Evolutionary conservation across 257 asterid genomes (phyloP), one percentile per base, ranked within the genome.

Genomic region (Primulina huaijiensis): DNA sequence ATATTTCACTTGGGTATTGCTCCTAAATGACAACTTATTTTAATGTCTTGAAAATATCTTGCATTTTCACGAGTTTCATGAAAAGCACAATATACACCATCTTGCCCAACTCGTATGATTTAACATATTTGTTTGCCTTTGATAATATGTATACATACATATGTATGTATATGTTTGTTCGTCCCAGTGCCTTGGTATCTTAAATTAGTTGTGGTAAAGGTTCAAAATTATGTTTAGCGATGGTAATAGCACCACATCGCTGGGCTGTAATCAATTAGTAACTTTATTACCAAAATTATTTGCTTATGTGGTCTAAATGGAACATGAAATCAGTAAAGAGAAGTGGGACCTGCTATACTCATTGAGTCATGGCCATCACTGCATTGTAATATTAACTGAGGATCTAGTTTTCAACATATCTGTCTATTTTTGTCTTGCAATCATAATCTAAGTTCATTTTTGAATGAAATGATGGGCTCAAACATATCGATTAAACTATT

Each of bases 11-110:
- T 38, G 29, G 40, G 38, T 66, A 68, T 59, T 17, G 19, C 59
- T 19, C 25, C 37, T 67, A 20, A 74, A 20, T 52, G 38, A 23
- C 69, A 55, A 25, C 43, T 65, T 12, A 70, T 50, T 30, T 62
- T 62, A 65, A 38, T 69, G 12, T 19, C 34, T 7, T 61, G 16
- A 10, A 43, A 19, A n/a, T 37, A 53, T 60, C 30, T 21, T 57
- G 30, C 67, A 53, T 52, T 25, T 69, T 63, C 53, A 55, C 21
- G 21, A 7, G 40, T 35, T 31, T 6, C 35, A 31, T 2, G 9
- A 35, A 35, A 43, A 9, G 14, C 25, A 43, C 53, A 12, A 43
- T 8, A 10, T 14, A 43, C 53, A 43, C 6, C 1, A 3, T 14
- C 4, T 0, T 23, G 1, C 25, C 25, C 25, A 23, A 23, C 25